Base-by-base conservation (phyloP, 768 basidiomycete species). In the Tylopilus plumbeoviolaceoides region DNA sequence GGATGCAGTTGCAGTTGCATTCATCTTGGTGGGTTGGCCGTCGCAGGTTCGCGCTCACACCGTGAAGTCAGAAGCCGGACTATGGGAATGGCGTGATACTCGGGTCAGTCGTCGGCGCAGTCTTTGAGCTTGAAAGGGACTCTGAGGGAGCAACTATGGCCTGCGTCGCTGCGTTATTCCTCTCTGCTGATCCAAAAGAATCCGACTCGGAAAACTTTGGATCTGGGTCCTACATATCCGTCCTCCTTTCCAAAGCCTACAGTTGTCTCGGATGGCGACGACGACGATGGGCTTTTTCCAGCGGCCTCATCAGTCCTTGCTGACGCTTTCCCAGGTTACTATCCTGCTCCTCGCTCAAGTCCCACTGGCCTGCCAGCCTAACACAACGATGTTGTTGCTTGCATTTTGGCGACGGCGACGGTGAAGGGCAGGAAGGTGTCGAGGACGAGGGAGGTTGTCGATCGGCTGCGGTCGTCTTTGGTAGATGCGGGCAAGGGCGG, bases 401-500 rank as follows among this genome's bases (percentile, higher is more conserved):
- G 61, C 65, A 0, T 66, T 66, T 47, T 45, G n/a, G n/a, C n/a
- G n/a, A n/a, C 67, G 12, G 51, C 63, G 14, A 59, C 59, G n/a
- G 20, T 41, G 38, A 64, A 66, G 30, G 51, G 61, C 11, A 66
- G 67, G 55, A 68, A 57, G 56, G 15, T 51, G 10, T 66, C 66
- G 25, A 55, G 61, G 42, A 66, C 65, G 53, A 60, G 66, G n/a
- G 65, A 67, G 55, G 65, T 66, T 35, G 61, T 66, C 1, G 65
- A 66, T 47, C 57, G 54, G 36, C n/a, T 66, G 52, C 55, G 63
- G 49, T 65, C 61, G 38, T 60, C 55, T 44, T 64, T 64, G 35
- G 48, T 66, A 7, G 63, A 64, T 51, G 50, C 28, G 17, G 64
- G 63, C 7, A 64, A 55, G 48, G 57, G 51, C n/a, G 33, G 39